Conservation (phyloP, 179 eudicot species). For the Beta lomatogona region DNA sequence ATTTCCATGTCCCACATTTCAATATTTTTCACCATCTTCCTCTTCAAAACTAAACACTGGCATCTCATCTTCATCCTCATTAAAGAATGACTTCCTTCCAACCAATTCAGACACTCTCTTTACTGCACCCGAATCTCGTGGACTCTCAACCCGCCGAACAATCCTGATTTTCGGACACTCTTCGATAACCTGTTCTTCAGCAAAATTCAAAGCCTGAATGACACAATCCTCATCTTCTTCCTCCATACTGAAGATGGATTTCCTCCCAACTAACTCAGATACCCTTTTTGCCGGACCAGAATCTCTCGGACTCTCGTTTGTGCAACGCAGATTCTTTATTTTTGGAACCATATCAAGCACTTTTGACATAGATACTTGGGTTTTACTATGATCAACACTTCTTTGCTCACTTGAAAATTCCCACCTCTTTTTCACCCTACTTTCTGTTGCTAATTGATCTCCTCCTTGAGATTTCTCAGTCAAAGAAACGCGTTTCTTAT, state of each 20-base stretch:
- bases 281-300: constrained; percentile 83
- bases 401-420: constrained; percentile 54
- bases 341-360: constrained; percentile 57
- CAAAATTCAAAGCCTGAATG: constrained; percentile 58
- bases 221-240: constrained; percentile 29
- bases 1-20: neutral
- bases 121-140: constrained; percentile 48
- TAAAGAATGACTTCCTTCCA: constrained; percentile 39
- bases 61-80: constrained; percentile 31
- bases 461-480: constrained; percentile 37
- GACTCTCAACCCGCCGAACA: constrained; percentile 27
- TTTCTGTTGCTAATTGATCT: constrained; percentile 30
- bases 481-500: constrained; percentile 64
- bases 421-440: constrained; percentile 60
- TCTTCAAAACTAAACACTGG: constrained; percentile 44
- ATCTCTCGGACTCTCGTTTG: constrained; percentile 61
- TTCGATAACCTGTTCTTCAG: constrained; percentile 44
- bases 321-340: constrained; percentile 47
- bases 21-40: constrained; percentile 23
- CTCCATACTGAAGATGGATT: constrained; percentile 45
- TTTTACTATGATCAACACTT: constrained; percentile 29
- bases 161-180: constrained; percentile 31
- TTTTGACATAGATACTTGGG: constrained; percentile 35
- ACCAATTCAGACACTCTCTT: constrained; percentile 46
- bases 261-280: constrained; percentile 64